These are phyloP conservation scores for Dipodascopsis uninucleata DNA, from an alignment of 805 yeast genomes.

Conservation along the genomic window DNA sequence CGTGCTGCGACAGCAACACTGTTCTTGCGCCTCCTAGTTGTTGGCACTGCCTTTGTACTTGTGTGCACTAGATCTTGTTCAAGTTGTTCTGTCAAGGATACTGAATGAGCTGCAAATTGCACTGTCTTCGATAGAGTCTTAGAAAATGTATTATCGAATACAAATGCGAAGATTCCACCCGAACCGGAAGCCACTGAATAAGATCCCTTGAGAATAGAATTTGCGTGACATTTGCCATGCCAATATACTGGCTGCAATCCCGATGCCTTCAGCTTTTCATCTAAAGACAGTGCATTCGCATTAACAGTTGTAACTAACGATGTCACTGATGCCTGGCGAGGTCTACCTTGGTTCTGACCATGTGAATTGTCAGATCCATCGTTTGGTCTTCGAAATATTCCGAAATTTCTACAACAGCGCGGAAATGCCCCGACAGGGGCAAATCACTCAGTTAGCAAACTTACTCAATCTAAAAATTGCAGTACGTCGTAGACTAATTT, in stretches of 20 bases:
- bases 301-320: too few relatives aligned
- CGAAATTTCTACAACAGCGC: conserved; percentile 18
- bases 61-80: conserved; percentile 1
- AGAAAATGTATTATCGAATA: conserved; percentile 88
- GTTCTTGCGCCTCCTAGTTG: conserved; percentile 12
- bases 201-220: conserved; percentile 59
- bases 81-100: conserved; percentile 13
- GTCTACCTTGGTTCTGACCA: too few relatives aligned
- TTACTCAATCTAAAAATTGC: too few relatives aligned
- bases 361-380: too few relatives aligned
- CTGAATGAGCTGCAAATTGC: conserved; percentile 44
- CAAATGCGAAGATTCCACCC: conserved; percentile 78
- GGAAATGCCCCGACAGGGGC: not conserved
- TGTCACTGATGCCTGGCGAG: too few relatives aligned
- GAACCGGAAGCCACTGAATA: conserved; percentile 47
- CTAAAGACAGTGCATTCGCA: conserved; percentile 27
- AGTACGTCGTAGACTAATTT: too few relatives aligned
- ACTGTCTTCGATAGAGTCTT: conserved; percentile 80
- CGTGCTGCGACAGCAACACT: too few relatives aligned
- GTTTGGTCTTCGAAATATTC: conserved; percentile 20
- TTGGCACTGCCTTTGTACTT: conserved; percentile 16
- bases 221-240: conserved; percentile 56
- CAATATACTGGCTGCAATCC: conserved; percentile 52
- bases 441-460: not conserved
- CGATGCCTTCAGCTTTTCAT: conserved; percentile 53